Conservation (phyloP, 306 rosid genomes). For the Astragalus membranaceus region DNA sequence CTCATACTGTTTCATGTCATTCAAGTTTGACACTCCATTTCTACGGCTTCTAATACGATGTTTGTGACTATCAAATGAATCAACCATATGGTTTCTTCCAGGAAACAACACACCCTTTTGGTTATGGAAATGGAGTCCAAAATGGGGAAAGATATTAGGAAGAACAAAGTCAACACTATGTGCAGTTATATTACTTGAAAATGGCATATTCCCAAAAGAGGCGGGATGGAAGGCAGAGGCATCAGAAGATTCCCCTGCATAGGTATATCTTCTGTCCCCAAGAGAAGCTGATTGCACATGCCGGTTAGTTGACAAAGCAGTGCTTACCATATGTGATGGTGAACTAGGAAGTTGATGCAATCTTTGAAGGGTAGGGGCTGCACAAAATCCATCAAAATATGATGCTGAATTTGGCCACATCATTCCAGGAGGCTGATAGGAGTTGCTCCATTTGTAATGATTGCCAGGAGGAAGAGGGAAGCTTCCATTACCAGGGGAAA, state of each 20-base stretch:
- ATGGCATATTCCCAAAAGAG: constrained; percentile 39
- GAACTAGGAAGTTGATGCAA: constrained; percentile 40
- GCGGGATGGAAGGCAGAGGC: constrained; percentile 34
- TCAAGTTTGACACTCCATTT: constrained; percentile 37
- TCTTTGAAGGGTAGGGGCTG: constrained; percentile 29
- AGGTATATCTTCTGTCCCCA: constrained; percentile 48
- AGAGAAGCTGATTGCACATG: constrained; percentile 48
- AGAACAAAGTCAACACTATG: constrained; percentile 38
- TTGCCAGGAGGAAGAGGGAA: constrained; percentile 31
- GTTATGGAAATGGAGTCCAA: constrained; percentile 23
- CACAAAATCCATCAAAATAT: constrained; percentile 35
- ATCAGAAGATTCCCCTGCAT: constrained; percentile 42
- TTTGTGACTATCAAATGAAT: constrained; percentile 42
- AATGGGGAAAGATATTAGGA: constrained; percentile 38
- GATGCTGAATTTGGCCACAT: constrained; percentile 47
- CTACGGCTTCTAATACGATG: constrained; percentile 51
- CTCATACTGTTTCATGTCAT: constrained; percentile 54
- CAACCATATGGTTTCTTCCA: constrained; percentile 36
- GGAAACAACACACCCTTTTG: constrained; percentile 29
- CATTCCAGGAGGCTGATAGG: constrained; percentile 30
- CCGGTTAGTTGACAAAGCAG: constrained; percentile 30
- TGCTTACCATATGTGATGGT: constrained; percentile 40
- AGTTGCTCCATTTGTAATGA: constrained; percentile 39
- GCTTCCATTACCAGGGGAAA: constrained; percentile 31
- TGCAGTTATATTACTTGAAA: constrained; percentile 28